Conservation (phyloP, 176 grass and related monocot genomes). For the Olyra latifolia region DNA sequence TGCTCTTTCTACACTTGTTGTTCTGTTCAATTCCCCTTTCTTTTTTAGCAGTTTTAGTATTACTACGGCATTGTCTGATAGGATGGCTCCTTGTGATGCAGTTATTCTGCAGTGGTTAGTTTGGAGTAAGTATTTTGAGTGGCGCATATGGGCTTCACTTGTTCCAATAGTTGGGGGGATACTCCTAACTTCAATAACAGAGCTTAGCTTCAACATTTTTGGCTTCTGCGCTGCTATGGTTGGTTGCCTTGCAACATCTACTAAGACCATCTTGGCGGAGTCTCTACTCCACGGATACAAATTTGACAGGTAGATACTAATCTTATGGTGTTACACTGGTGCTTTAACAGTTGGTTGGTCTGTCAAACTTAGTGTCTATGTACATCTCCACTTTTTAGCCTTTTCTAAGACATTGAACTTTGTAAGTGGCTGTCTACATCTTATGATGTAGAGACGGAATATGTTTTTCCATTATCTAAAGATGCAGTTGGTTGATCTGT, state of each 20-base stretch:
- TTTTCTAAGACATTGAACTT: too few relatives aligned
- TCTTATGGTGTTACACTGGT: constrained; percentile 2
- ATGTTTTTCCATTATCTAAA: too few relatives aligned
- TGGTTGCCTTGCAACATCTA: constrained; percentile 92
- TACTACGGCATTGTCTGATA: not conserved
- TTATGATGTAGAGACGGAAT: too few relatives aligned
- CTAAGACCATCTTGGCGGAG: constrained; percentile 95
- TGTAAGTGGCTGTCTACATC: too few relatives aligned
- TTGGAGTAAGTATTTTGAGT: constrained; percentile 89
- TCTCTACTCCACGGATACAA: constrained; percentile 96
- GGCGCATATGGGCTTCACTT: constrained; percentile 91
- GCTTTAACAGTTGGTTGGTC: not conserved
- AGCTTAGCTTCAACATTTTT: constrained; percentile 96
- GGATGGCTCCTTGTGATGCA: constrained; percentile 24
- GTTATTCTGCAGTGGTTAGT: constrained; percentile 97
- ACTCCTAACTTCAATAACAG: constrained; percentile 85
- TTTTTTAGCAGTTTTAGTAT: not conserved
- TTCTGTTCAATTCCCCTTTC: not conserved
- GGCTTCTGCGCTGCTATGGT: constrained; percentile 95
- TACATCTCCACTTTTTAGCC: too few relatives aligned
- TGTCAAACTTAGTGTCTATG: too few relatives aligned
- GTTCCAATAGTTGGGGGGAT: constrained; percentile 95
- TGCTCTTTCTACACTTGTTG: not conserved
- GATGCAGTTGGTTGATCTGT: not conserved
- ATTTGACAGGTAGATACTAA: constrained; percentile 79